Percentiles rank a stretch among this genome's conserved stretches.
Evolutionary conservation across 495 filamentous ascomycete genomes (phyloP).

Genomic region (Trichoderma reesei): DNA sequence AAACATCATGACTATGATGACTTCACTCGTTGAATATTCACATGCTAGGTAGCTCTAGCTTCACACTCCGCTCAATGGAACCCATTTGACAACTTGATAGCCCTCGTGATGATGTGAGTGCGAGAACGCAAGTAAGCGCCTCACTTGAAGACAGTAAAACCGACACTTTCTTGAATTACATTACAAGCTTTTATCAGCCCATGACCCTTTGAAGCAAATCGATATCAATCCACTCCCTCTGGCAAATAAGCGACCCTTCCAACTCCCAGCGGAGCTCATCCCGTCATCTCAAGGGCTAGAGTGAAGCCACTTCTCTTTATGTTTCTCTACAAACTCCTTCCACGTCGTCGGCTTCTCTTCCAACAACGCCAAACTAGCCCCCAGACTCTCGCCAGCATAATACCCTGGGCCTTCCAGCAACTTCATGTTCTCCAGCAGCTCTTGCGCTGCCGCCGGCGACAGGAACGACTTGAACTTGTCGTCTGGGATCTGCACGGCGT

Average conservation of each 20-base stretch:
- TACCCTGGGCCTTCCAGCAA: slow-evolving; percentile 42
- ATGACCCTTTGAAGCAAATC: not conserved
- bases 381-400: slow-evolving; percentile 34
- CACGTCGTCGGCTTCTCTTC: slow-evolving; percentile 9
- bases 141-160: not conserved
- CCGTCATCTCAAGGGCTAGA: not conserved
- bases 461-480: slow-evolving; percentile 39
- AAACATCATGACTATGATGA: not conserved
- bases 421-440: slow-evolving; percentile 46
- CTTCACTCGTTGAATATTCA: slow-evolving; percentile 4
- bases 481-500: slow-evolving; percentile 31
- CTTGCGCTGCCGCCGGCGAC: slow-evolving; percentile 33
- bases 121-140: not conserved
- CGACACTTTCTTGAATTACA: too few species aligned
- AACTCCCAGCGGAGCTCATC: not conserved
- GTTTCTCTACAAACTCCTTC: slow-evolving; percentile 8
- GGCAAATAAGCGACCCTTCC: not conserved
- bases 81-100: not conserved
- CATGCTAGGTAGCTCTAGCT: not conserved
- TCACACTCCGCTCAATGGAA: not conserved
- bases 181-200: too few species aligned
- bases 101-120: not conserved
- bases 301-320: slow-evolving; percentile 8
- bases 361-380: slow-evolving; percentile 19
- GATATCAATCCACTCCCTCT: not conserved